Evolutionary conservation across 495 filamentous ascomycete species (phyloP), one percentile per base, ranked within the genome.

Genomic region (Amphirosellinia nigrospora): DNA sequence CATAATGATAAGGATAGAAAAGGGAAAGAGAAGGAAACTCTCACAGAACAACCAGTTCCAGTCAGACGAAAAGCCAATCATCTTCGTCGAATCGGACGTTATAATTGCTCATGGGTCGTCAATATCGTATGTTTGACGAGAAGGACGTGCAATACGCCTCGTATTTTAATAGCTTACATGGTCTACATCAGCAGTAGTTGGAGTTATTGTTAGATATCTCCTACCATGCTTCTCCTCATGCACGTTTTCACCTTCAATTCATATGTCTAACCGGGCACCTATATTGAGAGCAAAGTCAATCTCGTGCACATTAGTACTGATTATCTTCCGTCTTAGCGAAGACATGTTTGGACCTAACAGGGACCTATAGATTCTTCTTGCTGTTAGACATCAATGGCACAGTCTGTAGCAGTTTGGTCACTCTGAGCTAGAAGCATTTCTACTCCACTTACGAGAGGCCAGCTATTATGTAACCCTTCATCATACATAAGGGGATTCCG

Each of bases 51-150:
- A 10, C 30, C 21, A 36, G 60, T 23, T 52, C 60, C n/a, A 53
- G 46, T 63, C 73, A 76, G 11, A 76, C 73, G 66, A 74, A 73
- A 60, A 70, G 28, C 64, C 75, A 73, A 26, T 64, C 72, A 11
- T 70, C 68, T 36, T 73, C 71, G 21, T 71, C n/a, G 74, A 72
- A 61, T 74, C 75, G 16, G 61, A 66, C 15, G 75, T 78, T 28
- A 65, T 77, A 16, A 77, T 78, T 64, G 75, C 75, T n/a, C 36
- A 76, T 32, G 75, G 75, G 21, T 76, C 75, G 13, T 65, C 75
- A 4, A 4, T 58, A 48, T 70, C 59, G 36, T 53, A 53, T 28
- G 15, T 30, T 62, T 69, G 46, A 60, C 21, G 36, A 43, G 55
- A 23, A 13, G 8, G 30, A 45, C 30, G 38, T 30, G 11, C n/a